phyloP scores from a whole-genome alignment of 2,329 filamentous ascomycete species.

The Fusarium torreyae region DNA sequence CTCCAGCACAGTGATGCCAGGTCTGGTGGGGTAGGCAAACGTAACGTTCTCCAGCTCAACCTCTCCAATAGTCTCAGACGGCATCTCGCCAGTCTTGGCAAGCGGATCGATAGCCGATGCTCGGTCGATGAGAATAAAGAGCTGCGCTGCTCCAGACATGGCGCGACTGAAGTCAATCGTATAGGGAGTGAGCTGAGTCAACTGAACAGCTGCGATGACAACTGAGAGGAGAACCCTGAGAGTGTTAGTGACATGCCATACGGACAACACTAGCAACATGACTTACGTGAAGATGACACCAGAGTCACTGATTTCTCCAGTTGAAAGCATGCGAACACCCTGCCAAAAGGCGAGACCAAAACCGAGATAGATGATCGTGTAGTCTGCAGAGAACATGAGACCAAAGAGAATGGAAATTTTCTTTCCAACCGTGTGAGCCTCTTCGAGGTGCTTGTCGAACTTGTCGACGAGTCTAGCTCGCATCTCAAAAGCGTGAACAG shows the following conservation, averaged over 20 bases:
- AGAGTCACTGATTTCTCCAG: slow-evolving; percentile 55
- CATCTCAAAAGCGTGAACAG: slow-evolving; percentile 62
- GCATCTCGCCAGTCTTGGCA: slow-evolving; percentile 51
- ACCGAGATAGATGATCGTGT: slow-evolving; percentile 60
- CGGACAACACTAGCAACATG: neutral
- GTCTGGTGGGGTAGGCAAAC: slow-evolving; percentile 63
- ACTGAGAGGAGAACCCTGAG: slow-evolving; percentile 57
- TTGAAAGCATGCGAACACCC: slow-evolving; percentile 57
- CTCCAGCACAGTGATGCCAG: slow-evolving; percentile 59
- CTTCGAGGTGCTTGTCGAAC: slow-evolving; percentile 57
- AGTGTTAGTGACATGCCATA: neutral
- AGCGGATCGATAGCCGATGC: slow-evolving; percentile 57
- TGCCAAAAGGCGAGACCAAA: slow-evolving; percentile 64
- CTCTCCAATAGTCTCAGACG: slow-evolving; percentile 50
- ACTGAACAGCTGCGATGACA: slow-evolving; percentile 55
- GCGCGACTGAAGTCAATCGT: slow-evolving; percentile 58
- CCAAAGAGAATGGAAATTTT: slow-evolving; percentile 59
- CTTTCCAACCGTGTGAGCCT: slow-evolving; percentile 55
- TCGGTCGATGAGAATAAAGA: slow-evolving; percentile 58
- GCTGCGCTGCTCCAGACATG: slow-evolving; percentile 54
- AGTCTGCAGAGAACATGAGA: slow-evolving; percentile 58
- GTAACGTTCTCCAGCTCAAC: slow-evolving; percentile 59
- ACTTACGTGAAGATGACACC: slow-evolving; percentile 59
- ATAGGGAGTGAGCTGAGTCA: slow-evolving; percentile 57
- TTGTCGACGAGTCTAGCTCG: slow-evolving; percentile 56